A percentile compares a stretch with the other conserved stretches of the same genome.
Conservation (phyloP, 2,329 filamentous ascomycete genomes). For the Beauveria medogensis region DNA sequence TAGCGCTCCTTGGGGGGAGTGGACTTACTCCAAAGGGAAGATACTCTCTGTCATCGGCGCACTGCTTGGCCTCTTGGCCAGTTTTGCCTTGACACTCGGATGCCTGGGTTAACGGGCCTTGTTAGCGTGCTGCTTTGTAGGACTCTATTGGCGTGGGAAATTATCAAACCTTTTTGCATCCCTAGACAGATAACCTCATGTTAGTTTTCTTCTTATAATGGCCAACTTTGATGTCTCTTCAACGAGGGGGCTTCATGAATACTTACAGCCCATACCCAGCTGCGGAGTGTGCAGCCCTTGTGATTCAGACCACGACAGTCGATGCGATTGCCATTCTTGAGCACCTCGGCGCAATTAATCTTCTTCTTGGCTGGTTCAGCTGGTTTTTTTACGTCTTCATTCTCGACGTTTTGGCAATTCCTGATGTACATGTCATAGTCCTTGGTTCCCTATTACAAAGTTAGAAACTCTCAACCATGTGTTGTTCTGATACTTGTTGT, state of each 20-base stretch:
- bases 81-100: background rate
- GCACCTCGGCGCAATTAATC: background rate
- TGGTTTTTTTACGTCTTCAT: background rate
- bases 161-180: background rate
- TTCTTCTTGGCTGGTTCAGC: background rate
- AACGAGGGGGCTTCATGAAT: background rate
- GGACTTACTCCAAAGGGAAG: background rate
- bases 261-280: background rate
- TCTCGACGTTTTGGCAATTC: background rate
- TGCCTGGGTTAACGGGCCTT: background rate
- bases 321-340: background rate
- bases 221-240: background rate
- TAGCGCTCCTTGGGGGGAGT: background rate
- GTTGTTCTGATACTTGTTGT: background rate
- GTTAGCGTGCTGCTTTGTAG: background rate
- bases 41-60: background rate
- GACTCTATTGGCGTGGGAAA: too few relatives aligned
- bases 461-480: background rate
- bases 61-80: background rate
- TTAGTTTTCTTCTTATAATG: background rate
- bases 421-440: background rate
- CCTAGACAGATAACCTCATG: background rate
- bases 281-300: background rate
- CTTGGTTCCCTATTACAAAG: background rate
- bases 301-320: background rate